Percentiles rank a stretch among this genome's conserved stretches.
Conservation (phyloP, 768 basidiomycete genomes). For the Rhizopogon vulgaris region DNA sequence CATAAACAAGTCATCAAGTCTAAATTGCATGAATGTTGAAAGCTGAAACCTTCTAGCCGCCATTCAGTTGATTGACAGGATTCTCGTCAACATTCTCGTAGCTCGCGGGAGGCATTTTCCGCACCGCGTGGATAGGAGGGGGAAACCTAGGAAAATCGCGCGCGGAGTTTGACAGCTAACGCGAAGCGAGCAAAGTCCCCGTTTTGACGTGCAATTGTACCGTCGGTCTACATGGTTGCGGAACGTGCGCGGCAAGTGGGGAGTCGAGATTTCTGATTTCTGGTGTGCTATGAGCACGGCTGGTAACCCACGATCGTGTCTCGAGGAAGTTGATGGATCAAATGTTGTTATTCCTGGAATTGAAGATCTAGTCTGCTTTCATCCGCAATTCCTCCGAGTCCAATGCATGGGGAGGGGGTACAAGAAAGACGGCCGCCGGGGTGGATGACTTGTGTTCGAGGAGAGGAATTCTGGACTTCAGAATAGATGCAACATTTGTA, state of each 20-base stretch:
- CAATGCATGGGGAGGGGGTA: not conserved
- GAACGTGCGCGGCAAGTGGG: too few species aligned
- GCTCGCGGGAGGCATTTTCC: not conserved
- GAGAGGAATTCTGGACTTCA: not conserved
- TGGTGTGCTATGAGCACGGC: not conserved
- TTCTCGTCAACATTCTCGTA: not conserved
- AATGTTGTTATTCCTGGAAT: not conserved
- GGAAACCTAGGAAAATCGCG: not conserved
- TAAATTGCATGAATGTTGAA: not conserved
- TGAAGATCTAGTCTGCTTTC: not conserved
- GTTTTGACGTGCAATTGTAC: not conserved
- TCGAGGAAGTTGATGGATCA: not conserved
- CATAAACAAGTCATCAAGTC: not conserved
- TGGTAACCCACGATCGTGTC: constrained; percentile 5
- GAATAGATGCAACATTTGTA: not conserved
- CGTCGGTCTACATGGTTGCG: too few species aligned
- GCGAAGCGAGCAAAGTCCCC: not conserved
- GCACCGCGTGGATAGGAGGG: not conserved
- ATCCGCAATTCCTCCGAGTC: too few species aligned
- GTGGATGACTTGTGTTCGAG: not conserved
- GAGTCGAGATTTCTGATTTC: too few species aligned
- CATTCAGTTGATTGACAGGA: not conserved
- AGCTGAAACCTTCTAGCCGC: not conserved
- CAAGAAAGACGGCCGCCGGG: not conserved
- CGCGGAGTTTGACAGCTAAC: not conserved